Evolutionary conservation across 2,329 filamentous ascomycete genomes (phyloP).

Genomic region (Colletotrichum paranaense): DNA sequence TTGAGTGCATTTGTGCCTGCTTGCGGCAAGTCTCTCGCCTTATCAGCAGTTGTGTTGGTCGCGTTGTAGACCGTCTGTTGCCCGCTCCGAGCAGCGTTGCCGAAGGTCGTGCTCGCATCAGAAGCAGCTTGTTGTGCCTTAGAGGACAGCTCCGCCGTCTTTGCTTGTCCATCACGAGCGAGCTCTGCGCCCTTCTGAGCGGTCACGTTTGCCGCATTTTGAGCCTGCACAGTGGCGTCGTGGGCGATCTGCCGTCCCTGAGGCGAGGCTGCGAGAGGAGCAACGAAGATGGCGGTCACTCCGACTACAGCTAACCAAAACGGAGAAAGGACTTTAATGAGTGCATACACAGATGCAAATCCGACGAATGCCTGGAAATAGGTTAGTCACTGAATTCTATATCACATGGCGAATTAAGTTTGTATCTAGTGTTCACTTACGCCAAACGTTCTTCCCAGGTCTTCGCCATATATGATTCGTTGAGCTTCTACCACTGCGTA

Average conservation of each 20-base stretch:
- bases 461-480: constrained; percentile 9
- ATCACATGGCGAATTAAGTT: neutral
- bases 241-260: constrained; percentile 2
- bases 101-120: neutral
- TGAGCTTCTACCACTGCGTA: constrained; percentile 4
- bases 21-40: neutral
- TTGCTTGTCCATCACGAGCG: constrained; percentile 12
- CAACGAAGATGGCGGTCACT: constrained; percentile 12
- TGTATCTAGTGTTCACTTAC: neutral
- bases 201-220: constrained; percentile 15
- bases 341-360: neutral
- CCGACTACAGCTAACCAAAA: constrained; percentile 17
- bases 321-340: neutral
- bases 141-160: neutral
- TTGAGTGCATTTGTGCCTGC: neutral
- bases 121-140: neutral
- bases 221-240: constrained; percentile 3
- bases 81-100: neutral
- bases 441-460: constrained; percentile 12
- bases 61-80: neutral
- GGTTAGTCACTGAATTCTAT: neutral
- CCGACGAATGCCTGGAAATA: constrained; percentile 1
- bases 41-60: neutral
- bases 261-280: constrained; percentile 10
- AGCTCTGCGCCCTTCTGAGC: constrained; percentile 8